Base-by-base conservation (phyloP, 2,329 filamentous ascomycete genomes). In the Grosmannia penicillata region DNA sequence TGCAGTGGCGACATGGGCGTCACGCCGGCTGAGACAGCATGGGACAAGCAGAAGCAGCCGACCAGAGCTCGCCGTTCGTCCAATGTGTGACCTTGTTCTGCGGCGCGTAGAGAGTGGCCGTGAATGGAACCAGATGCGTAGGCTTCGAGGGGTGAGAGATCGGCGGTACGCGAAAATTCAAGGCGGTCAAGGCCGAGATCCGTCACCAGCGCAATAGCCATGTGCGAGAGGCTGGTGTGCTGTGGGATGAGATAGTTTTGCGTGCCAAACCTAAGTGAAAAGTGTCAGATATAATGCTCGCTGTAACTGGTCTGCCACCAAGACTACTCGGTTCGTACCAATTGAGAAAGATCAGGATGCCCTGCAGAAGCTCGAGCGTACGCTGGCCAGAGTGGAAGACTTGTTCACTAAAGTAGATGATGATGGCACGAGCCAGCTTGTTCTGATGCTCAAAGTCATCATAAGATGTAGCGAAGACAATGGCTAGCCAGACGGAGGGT, bases 51-150 rank as follows among this genome's bases (percentile, higher is more conserved):
- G 43, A 59, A 66, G 22, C 59, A 56, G 4, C 61, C 63, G 4
- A 58, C 56, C 11, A 62, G 52, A 3, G 62, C 61, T 33, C 62
- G 54, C 37, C 62, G 57, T 38, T 62, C 61, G 19, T 63, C 62
- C n/a, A 43, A 30, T 3, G 45, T 46, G 35, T 46, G 47, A n/a
- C 43, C 43, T 7, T 33, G 18, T 15, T 42, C 39, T 6, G 40
- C 35, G 3, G 35, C 39, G 4, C 23, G 29, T n/a, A 43, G 10
- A 3, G 9, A 8, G 2, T 40, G 24, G n/a, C 45, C 46, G 25
- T 45, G 42, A 3, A 45, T 31, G 3, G 45, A 33, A 18, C 36
- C 39, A 26, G 42, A 17, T 8, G 42, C 29, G 27, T 45, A 42
- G 9, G 32, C 40, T 13, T 41, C 43, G 11, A 47, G 44, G 8